Evolutionary conservation across 2,329 filamentous ascomycete species (phyloP), one percentile per base, ranked within the genome.

Genomic region (Trichoderma semiorbis): DNA sequence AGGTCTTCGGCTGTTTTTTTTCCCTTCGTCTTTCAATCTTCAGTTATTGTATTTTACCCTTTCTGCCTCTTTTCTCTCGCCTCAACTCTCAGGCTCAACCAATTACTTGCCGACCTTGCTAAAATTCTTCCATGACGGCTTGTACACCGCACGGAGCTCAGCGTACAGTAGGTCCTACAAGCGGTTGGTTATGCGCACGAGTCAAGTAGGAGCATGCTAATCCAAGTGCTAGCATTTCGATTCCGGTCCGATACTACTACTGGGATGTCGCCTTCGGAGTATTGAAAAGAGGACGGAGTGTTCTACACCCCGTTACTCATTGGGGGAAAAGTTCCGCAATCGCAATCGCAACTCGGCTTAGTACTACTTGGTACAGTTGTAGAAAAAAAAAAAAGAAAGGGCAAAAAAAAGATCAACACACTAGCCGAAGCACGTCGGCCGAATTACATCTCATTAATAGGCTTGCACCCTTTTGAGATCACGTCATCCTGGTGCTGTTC

Each of bases 151-250:
- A 69, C 39, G 36, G 39, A 62, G 66, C 57, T 53, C 55, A 43
- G 36, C 55, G 57, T 50, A 43, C 53, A 30, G 24, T 12, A 32
- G 34, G 24, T 30, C 28, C 36, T 60, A 28, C 26, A n/a, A 28
- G 24, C 39, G 21, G 65, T 26, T 21, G 21, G 65, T 26, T 21
- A 26, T 69, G 57, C 36, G 66, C 66, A 53, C 57, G 66, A 69
- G 66, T 69, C 66, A 69, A 69, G 66, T 58, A 69, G 39, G 57
- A 69, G 32, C 39, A 36, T 53, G 55, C 66, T 69, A 69, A 69
- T n/a, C 60, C 16, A 55, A 39, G 64, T n/a, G 14, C 64, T 67
- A 67, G 50, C 53, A 67, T 43, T 69, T 62, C 32, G 66, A 69
- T 50, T 69, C 66, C 66, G 66, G 66, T 69, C 55, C 66, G 57